Base-by-base conservation (phyloP, 208 protist species). In the Wallacemonas sp. region DNA sequence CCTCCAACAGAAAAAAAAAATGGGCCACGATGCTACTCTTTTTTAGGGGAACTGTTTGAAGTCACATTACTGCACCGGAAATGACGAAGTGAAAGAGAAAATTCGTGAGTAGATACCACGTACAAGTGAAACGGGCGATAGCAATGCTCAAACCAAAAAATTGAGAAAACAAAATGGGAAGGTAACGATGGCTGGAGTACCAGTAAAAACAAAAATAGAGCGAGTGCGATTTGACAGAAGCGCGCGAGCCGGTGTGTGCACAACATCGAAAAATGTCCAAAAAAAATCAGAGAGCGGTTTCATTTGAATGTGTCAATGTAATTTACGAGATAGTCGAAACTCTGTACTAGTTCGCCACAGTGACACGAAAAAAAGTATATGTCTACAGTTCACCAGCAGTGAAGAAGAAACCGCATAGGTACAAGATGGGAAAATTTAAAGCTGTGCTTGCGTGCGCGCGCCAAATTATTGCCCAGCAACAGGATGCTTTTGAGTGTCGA, bases 201-300 rank as follows among this genome's bases (percentile, higher is more conserved):
- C 10, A 39, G 28, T 38, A 44, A 67, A 59, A 57, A 41, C 4
- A 65, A 57, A 67, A 23, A 49, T 28, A 50, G 18, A 69, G 22
- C 36, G 12, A 25, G 52, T 59, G 52, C 44, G 45, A 28, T 29
- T 14, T 4, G 26, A 55, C 28, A 55, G n/a, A 0, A 48, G 38
- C 1, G 18, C 49, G 49, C 8, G 36, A 68, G 52, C n/a, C n/a
- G n/a, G n/a, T n/a, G n/a, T n/a, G n/a, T n/a, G n/a, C n/a, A n/a
- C n/a, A n/a, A n/a, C n/a, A n/a, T n/a, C n/a, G n/a, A n/a, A n/a
- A n/a, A n/a, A n/a, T n/a, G n/a, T n/a, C n/a, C n/a, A n/a, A n/a
- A n/a, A 55, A 42, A 74, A 74, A 67, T 52, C 33, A 68, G 25
- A 65, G n/a, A n/a, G 31, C 45, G 39, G 7, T 20, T 20, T 61